These are phyloP conservation scores for Rutstroemia sydowiana DNA, from an alignment of 2,329 filamentous ascomycete genomes.

Conservation along the genomic window DNA sequence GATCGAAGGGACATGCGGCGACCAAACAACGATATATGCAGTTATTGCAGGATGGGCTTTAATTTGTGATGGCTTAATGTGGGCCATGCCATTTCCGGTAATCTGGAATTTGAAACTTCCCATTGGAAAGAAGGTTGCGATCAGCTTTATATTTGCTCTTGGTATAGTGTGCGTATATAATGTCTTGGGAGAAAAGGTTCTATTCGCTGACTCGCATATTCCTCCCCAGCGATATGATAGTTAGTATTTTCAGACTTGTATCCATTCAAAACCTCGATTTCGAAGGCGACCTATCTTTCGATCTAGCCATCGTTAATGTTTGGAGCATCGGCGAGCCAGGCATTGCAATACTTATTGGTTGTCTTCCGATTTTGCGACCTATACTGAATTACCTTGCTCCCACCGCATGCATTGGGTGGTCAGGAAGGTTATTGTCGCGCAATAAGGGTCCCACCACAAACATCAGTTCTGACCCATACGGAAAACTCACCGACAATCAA, in stretches of 20 bases:
- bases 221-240: neutral
- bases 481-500: too few species aligned
- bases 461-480: too few species aligned
- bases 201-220: neutral
- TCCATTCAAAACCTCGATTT: neutral
- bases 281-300: neutral
- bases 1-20: neutral
- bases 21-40: neutral
- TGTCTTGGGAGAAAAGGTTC: too few species aligned
- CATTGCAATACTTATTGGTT: neutral
- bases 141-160: constrained; percentile 7
- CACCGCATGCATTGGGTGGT: too few species aligned
- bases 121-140: neutral
- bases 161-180: neutral
- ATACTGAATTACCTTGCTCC: too few species aligned
- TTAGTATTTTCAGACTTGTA: neutral
- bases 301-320: neutral
- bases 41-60: neutral
- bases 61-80: constrained; percentile 2
- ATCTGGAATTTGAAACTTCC: neutral
- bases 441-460: too few species aligned
- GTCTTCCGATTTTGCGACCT: neutral
- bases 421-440: too few species aligned
- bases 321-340: neutral
- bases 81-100: neutral